Evolutionary conservation across 371 early-diverging fungal species (phyloP).

Genomic region (Mucor mucedo): DNA sequence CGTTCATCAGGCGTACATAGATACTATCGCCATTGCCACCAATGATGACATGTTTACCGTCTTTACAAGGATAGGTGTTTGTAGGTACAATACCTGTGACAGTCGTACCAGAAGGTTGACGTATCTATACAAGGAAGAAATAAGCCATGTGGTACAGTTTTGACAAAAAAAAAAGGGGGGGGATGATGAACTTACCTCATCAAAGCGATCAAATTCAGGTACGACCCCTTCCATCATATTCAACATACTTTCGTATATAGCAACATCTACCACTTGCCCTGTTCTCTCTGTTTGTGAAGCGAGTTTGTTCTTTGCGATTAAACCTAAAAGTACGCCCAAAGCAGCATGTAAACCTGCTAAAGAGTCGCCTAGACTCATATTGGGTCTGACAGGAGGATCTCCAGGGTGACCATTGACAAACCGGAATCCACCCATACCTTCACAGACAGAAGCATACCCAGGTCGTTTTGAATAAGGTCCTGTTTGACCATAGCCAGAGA

Average conservation of each 20-base stretch:
- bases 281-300: constrained; percentile 17
- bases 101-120: constrained; percentile 62
- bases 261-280: constrained; percentile 64
- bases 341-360: constrained; percentile 63
- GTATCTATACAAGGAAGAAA: constrained; percentile 25
- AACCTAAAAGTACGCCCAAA: constrained; percentile 49
- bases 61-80: constrained; percentile 59
- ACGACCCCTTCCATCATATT: constrained; percentile 65
- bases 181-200: constrained; percentile 30
- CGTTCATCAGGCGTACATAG: constrained; percentile 58
- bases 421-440: constrained; percentile 63
- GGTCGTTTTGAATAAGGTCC: constrained; percentile 60
- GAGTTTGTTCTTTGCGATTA: constrained; percentile 49
- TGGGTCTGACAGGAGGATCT: constrained; percentile 58
- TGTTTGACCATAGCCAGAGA: constrained; percentile 62
- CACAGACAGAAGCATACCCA: constrained; percentile 64
- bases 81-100: constrained; percentile 66
- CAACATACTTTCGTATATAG: constrained; percentile 60
- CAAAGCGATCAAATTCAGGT: constrained; percentile 59
- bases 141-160: too few species aligned
- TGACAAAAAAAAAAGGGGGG: too few species aligned
- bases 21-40: constrained; percentile 66
- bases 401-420: constrained; percentile 57
- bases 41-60: constrained; percentile 59
- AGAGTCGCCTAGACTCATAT: constrained; percentile 62